Base-by-base conservation (phyloP, 2,329 filamentous ascomycete species). In the Fusarium luffae region DNA sequence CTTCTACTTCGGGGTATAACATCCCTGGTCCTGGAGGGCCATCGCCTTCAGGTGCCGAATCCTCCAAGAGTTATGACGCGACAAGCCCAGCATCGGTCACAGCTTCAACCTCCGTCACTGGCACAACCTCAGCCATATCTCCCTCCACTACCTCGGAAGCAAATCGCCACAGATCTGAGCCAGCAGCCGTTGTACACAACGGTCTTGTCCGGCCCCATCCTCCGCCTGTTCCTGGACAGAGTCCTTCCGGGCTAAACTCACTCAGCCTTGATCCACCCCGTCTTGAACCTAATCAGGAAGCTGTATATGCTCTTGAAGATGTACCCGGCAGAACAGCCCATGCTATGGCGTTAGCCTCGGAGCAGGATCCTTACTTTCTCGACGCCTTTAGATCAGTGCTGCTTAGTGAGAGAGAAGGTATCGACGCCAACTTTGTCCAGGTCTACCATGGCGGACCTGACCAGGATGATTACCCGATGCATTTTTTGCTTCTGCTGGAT, bases 311-410 rank as follows among this genome's bases (percentile, higher is more conserved):
- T 1, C 76, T 84, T 10, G 83, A 85, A 61, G 82, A 84, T 61
- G 79, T 79, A 16, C 71, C 76, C 19, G 78, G 79, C 55, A 71
- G 77, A 19, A 84, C 83, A 3, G 81, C 83, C 14, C 83, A 85
- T 69, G 82, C 77, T 14, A 80, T 85, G 75, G 83, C 83, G 0
- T 76, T 81, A 16, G 77, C 82, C 3, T 80, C 78, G 12, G 83
- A 85, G 71, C 83, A 85, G 66, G 84, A 85, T 56, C 79, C 82
- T 3, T 79, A 83, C 65, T 77, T 85, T 11, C 76, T 85, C 7
- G 80, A 82, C 40, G 83, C 82, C 13, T 85, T 85, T 56, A 77
- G 83, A 19, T 84, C 83, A 37, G 78, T 82, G 19, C 80, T 85
- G 28, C 74, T 84, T 46, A 84, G 83, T 44, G 78, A 80, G 49